phyloP scores from a whole-genome alignment of 148 eudicot genomes.

The Dianthus caryophyllus region DNA sequence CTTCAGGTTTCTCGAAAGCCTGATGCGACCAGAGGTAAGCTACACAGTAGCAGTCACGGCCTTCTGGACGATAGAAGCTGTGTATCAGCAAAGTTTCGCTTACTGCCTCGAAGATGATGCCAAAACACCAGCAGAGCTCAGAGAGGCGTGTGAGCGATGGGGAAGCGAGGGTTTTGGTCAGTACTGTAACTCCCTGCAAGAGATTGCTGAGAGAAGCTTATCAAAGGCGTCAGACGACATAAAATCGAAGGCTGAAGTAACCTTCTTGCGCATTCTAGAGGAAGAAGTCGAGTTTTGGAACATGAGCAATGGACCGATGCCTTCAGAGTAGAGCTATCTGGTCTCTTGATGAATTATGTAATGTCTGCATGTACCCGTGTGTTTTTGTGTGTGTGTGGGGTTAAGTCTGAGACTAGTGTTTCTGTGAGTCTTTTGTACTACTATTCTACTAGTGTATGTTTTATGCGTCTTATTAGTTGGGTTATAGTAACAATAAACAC shows the following conservation, averaged over 20 bases:
- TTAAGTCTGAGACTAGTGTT: too few relatives aligned
- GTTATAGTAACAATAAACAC: too few relatives aligned
- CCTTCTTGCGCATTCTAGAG: conserved; percentile 44
- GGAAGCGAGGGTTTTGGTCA: conserved; percentile 61
- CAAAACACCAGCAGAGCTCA: conserved; percentile 55
- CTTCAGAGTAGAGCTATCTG: neutral
- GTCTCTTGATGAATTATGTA: neutral
- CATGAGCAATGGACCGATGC: conserved; percentile 43
- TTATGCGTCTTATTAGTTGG: too few relatives aligned
- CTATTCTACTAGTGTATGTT: too few relatives aligned
- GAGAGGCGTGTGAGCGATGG: conserved; percentile 64
- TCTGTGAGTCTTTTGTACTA: neutral
- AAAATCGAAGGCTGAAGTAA: conserved; percentile 50
- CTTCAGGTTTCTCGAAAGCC: conserved; percentile 60
- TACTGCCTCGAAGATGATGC: conserved; percentile 59
- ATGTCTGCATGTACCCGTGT: neutral
- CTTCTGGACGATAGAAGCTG: conserved; percentile 63
- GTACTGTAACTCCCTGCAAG: conserved; percentile 48
- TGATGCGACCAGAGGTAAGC: conserved; percentile 44
- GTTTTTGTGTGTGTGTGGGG: too few relatives aligned
- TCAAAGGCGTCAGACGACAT: conserved; percentile 45
- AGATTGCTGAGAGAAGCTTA: conserved; percentile 43
- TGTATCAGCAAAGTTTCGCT: conserved; percentile 70
- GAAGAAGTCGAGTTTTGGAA: conserved; percentile 75
- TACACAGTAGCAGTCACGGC: conserved; percentile 58